These are phyloP conservation scores for Wilhelminamyces savonicus DNA, from an alignment of 805 yeast genomes.

Conservation along the genomic window DNA sequence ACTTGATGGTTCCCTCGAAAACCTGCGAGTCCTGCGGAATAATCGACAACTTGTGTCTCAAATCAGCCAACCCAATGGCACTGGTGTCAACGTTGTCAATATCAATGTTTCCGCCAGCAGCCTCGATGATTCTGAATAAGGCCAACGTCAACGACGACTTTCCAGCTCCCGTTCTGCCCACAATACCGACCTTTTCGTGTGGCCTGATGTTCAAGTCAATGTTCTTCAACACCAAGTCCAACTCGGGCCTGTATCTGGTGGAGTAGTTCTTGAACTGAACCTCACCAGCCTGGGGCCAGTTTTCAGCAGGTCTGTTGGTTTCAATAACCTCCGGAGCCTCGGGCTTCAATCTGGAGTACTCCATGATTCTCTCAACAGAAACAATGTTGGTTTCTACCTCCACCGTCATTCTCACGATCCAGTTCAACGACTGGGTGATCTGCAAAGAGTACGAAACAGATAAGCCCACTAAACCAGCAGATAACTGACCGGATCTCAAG, in stretches of 20 bases:
- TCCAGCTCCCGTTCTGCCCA: slow-evolving; percentile 43
- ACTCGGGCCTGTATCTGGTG: slow-evolving; percentile 38
- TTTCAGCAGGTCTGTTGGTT: slow-evolving; percentile 49
- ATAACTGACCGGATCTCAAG: slow-evolving; percentile 58
- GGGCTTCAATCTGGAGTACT: slow-evolving; percentile 69
- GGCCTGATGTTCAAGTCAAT: slow-evolving; percentile 31
- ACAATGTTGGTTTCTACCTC: slow-evolving; percentile 97
- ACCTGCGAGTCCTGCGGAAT: slow-evolving; percentile 44
- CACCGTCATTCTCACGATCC: slow-evolving; percentile 98
- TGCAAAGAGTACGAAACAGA: slow-evolving; percentile 90
- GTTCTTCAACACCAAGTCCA: slow-evolving; percentile 36
- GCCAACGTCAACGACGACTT: slow-evolving; percentile 40
- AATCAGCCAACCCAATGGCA: slow-evolving; percentile 34
- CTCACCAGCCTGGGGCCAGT: slow-evolving; percentile 36
- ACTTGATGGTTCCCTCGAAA: slow-evolving; percentile 35
- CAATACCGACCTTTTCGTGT: slow-evolving; percentile 38
- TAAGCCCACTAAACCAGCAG: slow-evolving; percentile 92
- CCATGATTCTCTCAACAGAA: slow-evolving; percentile 90
- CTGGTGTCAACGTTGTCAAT: slow-evolving; percentile 31
- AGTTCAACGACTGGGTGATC: slow-evolving; percentile 86
- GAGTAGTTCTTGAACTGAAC: slow-evolving; percentile 33
- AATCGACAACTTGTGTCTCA: slow-evolving; percentile 36
- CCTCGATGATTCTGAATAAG: slow-evolving; percentile 38
- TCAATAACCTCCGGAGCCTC: slow-evolving; percentile 78
- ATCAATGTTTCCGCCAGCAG: slow-evolving; percentile 27